Evolutionary conservation across 495 filamentous ascomycete genomes (phyloP), one percentile per base, ranked within the genome.

Genomic region (Margaritispora aquatica): DNA sequence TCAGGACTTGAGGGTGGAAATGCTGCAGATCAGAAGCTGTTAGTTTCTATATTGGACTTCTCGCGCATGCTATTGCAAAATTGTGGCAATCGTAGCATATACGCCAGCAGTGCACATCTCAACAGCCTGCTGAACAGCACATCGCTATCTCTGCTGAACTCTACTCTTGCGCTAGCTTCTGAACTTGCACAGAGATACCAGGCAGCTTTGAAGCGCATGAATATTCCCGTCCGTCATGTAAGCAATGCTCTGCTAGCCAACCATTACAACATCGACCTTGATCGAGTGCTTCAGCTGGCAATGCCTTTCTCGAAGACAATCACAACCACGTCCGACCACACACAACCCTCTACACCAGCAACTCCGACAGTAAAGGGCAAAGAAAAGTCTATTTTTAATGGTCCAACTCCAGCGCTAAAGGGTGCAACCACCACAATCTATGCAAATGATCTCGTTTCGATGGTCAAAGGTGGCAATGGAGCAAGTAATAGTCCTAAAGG

Each of bases 11-110:
- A 85, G 9, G 90, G 88, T 68, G 75, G 76, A 7, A 65, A 77
- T 27, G 88, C 95, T 63, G 92, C 88, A 62, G 92, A 97, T 69
- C 74, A 84, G 57, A 75, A 89, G 65, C 80, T 99, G 56, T 72
- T 96, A 55, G 88, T 92, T 63, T 77, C 82, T 5, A 79, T 97
- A 50, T 76, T 97, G 50, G 76, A 82, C 29, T 99, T 99, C 70
- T 96, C 92, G 26, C 80, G 83, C 55, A 79, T 96, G 59, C 79
- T 99, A 15, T 75, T 97, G 38, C 88, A 97, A 69, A 94, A 94
- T 68, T 97, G 95, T 76, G 95, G 94, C 56, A 99, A 99, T 66
- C 82, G 95, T 65, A 97, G 93, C 74, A 82, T 99, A 51, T 99
- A 99, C 69, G 87, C 83, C 57, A 97, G 95, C 74, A 97, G 93